Evolutionary conservation across 1,284 basidiomycete species (phyloP).

Genomic region (Ceratobasidium papillatum): DNA sequence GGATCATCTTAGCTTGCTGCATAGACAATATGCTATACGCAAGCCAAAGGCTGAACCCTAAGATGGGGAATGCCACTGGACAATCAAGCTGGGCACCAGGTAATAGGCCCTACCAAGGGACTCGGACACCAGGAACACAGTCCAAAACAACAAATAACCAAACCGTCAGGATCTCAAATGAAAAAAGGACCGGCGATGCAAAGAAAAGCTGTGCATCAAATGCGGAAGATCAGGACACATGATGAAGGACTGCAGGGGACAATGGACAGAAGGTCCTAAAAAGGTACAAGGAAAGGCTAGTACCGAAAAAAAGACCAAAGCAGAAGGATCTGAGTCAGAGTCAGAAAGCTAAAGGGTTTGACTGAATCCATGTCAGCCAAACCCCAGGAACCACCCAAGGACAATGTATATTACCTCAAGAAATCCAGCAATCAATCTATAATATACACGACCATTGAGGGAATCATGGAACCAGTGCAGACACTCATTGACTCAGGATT

Average conservation of each 20-base stretch:
- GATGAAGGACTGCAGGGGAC: background rate
- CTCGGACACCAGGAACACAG: background rate
- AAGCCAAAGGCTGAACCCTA: background rate
- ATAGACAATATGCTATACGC: background rate
- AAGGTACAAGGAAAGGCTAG: background rate
- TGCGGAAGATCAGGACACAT: background rate
- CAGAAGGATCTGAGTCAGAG: background rate
- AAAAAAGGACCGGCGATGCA: background rate
- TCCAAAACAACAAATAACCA: background rate
- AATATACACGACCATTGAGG: background rate
- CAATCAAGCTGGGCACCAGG: background rate
- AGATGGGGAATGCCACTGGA: too few relatives aligned
- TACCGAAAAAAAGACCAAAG: background rate
- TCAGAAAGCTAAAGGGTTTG: constrained; percentile 1
- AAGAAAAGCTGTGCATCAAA: background rate
- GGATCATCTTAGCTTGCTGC: background rate
- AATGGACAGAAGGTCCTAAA: background rate
- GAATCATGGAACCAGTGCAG: background rate
- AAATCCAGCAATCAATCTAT: background rate
- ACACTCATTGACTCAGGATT: background rate
- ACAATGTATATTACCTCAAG: constrained; percentile 17
- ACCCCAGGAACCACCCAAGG: background rate
- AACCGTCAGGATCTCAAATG: background rate
- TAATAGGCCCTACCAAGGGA: background rate
- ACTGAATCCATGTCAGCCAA: constrained; percentile 1